Evolutionary conservation across 148 eudicot genomes (phyloP).

Genomic region (Cornus kousa): DNA sequence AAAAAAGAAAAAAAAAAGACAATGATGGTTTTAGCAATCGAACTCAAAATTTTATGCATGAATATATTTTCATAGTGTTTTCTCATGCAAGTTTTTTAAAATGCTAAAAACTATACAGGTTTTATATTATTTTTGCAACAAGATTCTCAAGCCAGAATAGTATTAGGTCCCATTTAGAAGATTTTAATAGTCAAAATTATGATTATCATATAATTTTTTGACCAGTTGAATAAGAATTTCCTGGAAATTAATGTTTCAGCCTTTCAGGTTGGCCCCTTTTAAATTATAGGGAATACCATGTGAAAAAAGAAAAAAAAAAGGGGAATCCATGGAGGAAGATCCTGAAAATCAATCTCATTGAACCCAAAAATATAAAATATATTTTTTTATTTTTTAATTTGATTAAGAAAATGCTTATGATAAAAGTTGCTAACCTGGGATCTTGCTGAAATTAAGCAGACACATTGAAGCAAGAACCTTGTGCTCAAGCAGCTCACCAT

Average conservation of each 20-base stretch:
- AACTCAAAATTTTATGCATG: neutral
- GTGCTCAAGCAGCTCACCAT: constrained; percentile 40
- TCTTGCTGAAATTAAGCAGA: constrained; percentile 44
- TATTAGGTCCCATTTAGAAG: neutral
- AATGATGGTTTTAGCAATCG: neutral
- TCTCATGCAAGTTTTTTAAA: neutral
- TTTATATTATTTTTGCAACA: neutral
- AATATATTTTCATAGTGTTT: too few species aligned
- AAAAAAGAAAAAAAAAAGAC: neutral
- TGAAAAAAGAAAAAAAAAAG: neutral
- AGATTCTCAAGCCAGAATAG: neutral
- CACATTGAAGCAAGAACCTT: constrained; percentile 43
- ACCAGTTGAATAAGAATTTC: neutral
- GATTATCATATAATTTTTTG: neutral
- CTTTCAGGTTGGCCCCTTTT: neutral
- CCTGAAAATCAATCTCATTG: neutral
- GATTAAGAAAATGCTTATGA: neutral
- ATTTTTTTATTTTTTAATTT: too few species aligned
- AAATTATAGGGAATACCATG: neutral
- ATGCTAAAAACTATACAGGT: neutral
- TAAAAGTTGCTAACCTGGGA: constrained; percentile 36
- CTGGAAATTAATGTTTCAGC: neutral
- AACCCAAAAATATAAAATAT: neutral
- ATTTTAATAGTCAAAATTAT: neutral
- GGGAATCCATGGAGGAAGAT: neutral